Conservation (phyloP, 2,329 filamentous ascomycete species). For the Aspergillus sojae region DNA sequence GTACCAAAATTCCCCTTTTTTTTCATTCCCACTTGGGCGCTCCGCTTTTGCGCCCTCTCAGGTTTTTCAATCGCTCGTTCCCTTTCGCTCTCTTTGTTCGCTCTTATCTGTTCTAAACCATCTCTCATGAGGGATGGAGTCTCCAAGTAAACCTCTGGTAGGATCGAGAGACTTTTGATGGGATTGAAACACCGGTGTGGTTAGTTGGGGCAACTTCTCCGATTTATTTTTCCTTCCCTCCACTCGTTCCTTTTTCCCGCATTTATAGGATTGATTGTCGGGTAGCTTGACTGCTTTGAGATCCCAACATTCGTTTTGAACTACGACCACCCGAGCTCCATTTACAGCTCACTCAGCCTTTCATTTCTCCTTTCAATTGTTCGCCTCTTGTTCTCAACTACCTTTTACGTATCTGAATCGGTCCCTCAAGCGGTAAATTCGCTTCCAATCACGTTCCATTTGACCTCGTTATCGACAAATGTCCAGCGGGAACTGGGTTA, state of each 20-base stretch:
- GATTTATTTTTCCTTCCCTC: constrained; percentile 13
- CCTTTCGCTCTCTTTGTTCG: constrained; percentile 11
- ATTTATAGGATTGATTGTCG: constrained; percentile 9
- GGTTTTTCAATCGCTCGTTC: constrained; percentile 12
- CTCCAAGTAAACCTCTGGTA: constrained; percentile 31
- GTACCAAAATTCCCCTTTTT: constrained; percentile 5
- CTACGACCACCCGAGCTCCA: constrained; percentile 3
- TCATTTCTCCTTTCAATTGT: neutral
- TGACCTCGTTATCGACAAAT: constrained; percentile 36
- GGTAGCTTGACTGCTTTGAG: constrained; percentile 14
- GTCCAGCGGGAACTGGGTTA: constrained; percentile 41
- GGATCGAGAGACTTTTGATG: constrained; percentile 29
- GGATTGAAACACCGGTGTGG: constrained; percentile 16
- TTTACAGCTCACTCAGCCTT: neutral
- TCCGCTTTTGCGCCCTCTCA: constrained; percentile 19
- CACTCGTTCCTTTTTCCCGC: constrained; percentile 17
- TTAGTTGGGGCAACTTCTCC: constrained; percentile 17
- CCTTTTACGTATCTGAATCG: constrained; percentile 1
- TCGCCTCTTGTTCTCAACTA: neutral
- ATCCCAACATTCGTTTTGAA: constrained; percentile 8
- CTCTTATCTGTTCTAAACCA: constrained; percentile 12
- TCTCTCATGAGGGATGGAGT: constrained; percentile 21
- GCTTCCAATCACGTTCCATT: constrained; percentile 6
- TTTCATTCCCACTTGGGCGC: constrained; percentile 23
- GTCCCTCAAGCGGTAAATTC: constrained; percentile 1